Evolutionary conservation across 139 green algal species (phyloP), one percentile per base, ranked within the genome.

Genomic region (Protoeuglena noctilucae): DNA sequence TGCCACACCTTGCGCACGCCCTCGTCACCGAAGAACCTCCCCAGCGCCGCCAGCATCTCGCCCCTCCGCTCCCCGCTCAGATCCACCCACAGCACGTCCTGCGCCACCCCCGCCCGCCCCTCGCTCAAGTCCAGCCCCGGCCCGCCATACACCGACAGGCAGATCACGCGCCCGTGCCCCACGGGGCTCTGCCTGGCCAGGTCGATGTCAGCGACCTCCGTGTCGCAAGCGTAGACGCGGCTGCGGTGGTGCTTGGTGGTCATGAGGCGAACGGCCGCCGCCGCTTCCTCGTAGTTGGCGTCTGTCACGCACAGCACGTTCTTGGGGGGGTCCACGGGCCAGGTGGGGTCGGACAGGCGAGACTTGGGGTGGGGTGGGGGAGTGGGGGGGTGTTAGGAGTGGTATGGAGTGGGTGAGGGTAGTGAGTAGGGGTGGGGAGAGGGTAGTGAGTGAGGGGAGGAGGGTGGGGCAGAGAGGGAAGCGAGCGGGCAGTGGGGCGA

Each of bases 91-190:
- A 95, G 63, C 63, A 57, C 55, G 17, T 28, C 57, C 41, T 69
- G 49, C 2, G 50, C 52, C 3, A n/a, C 48, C 1, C 2, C 29
- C 9, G 30, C 14, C 31, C 24, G 2, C 39, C 21, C 22, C 26
- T 31, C 56, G 30, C 63, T 56, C 59, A 91, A 91, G 72, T 94
- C 41, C 2, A 82, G 48, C 40, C 75, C 67, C 0, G 65, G 59
- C 0, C 89, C 88, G 47, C 67, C 69, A 52, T 93, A 96, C 14
- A 95, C 57, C 0, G 82, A 88, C 28, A 96, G 85, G 70, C 83
- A 95, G 45, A 78, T 92, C 24, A 94, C 80, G 0, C 30, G 50
- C 40, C 90, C 90, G 56, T 97, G 89, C 3, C 88, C 86, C 29
- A 87, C 82, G 2, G 89, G 87, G 1, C 73, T 90, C 63, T 96